A percentile compares a stretch with the other conserved stretches of the same genome.
Evolutionary conservation across 2,329 filamentous ascomycete genomes (phyloP).

Genomic region (Sarocladium brachiariae): DNA sequence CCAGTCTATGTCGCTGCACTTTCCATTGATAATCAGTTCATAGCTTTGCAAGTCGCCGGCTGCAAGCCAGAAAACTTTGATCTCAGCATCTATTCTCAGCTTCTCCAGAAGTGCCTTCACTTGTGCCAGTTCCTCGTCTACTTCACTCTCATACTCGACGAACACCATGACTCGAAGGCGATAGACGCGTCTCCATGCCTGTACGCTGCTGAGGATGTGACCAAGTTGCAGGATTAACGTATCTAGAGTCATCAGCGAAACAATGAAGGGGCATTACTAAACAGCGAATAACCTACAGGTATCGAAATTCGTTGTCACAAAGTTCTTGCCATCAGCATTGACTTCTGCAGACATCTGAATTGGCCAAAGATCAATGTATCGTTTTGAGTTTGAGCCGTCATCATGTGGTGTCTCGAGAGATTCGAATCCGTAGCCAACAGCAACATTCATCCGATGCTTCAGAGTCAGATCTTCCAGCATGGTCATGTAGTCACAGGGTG

Average conservation of each 20-base stretch:
- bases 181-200: conserved; percentile 70
- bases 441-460: conserved; percentile 74
- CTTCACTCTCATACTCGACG: conserved; percentile 80
- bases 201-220: conserved; percentile 75
- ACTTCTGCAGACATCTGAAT: conserved; percentile 91
- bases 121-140: conserved; percentile 68
- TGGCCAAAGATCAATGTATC: conserved; percentile 82
- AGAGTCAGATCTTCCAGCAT: conserved; percentile 77
- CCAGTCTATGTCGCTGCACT: conserved; percentile 44
- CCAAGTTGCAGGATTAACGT: conserved; percentile 81
- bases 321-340: conserved; percentile 55
- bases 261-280: too few relatives aligned
- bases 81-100: conserved; percentile 70
- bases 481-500: conserved; percentile 68
- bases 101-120: conserved; percentile 72
- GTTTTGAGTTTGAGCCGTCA: conserved; percentile 55
- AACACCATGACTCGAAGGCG: conserved; percentile 74
- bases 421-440: conserved; percentile 75
- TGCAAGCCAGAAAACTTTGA: conserved; percentile 76
- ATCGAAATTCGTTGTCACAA: conserved; percentile 84
- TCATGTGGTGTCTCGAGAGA: conserved; percentile 63
- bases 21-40: conserved; percentile 71
- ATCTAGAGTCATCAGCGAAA: conserved; percentile 41
- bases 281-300: conserved; percentile 68
- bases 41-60: conserved; percentile 67